Percentiles rank a stretch among this genome's conserved stretches.
Conservation (phyloP, 208 protist species). For the Trypanosoma scelopori region DNA sequence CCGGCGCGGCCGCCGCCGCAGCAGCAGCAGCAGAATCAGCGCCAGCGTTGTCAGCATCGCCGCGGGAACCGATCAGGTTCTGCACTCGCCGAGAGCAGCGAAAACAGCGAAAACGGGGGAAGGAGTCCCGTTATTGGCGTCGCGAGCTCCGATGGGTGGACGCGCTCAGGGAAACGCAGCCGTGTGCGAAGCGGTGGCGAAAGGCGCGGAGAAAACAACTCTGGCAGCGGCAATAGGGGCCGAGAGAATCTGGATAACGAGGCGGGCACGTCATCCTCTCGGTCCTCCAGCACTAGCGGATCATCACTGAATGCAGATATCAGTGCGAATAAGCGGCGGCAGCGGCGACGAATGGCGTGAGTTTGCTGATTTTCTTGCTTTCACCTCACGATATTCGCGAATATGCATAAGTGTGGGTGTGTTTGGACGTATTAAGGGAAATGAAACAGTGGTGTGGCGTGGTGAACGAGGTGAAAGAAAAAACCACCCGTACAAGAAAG, state of each 20-base stretch:
- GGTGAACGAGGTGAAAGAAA: no score
- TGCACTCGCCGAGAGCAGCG: neutral
- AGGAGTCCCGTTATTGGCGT: neutral
- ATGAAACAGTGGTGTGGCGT: no score
- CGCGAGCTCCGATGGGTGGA: neutral
- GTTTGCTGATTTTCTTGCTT: no score
- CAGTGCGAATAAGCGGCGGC: neutral
- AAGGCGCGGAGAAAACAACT: neutral
- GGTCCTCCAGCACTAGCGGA: neutral
- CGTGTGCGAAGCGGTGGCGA: constrained; percentile 1
- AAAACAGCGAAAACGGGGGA: neutral
- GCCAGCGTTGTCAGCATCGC: neutral
- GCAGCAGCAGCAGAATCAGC: neutral
- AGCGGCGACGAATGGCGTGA: constrained; percentile 5
- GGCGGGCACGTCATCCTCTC: neutral
- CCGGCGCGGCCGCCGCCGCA: neutral
- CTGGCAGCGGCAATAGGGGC: neutral
- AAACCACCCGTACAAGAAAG: no score
- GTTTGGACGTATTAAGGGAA: no score
- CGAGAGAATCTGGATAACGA: neutral
- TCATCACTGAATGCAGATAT: neutral
- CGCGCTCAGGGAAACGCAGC: constrained; percentile 5
- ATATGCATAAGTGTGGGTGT: no score
- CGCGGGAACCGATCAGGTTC: neutral
- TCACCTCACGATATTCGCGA: no score